A percentile compares a stretch with the other conserved stretches of the same genome.
Evolutionary conservation across 768 basidiomycete species (phyloP).

Genomic region (Xanthoconium purpureum): DNA sequence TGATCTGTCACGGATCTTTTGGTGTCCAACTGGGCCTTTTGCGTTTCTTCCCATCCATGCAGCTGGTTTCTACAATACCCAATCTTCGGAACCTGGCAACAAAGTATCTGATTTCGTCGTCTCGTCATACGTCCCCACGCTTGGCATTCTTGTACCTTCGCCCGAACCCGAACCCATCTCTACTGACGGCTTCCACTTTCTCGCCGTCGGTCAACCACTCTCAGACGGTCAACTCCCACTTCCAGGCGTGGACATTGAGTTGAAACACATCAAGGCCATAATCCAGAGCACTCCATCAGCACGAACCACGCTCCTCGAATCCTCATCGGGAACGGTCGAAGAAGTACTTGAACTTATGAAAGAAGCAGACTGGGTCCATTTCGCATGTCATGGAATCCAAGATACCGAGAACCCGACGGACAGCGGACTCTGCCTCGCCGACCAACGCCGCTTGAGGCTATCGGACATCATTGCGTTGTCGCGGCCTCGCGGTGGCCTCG

Average conservation of each 20-base stretch:
- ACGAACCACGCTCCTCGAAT: not conserved
- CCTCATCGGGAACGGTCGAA: not conserved
- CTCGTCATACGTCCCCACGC: not conserved
- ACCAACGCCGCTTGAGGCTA: not conserved
- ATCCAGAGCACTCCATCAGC: not conserved
- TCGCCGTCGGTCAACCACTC: not conserved
- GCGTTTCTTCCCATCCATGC: not conserved
- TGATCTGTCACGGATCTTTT: not conserved
- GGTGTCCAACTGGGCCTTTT: not conserved
- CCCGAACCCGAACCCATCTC: not conserved
- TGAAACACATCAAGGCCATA: not conserved
- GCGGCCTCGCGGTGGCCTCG: constrained; percentile 29
- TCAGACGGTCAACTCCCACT: not conserved
- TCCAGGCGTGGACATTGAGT: not conserved
- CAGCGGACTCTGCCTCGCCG: constrained; percentile 21
- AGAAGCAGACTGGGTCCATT: not conserved
- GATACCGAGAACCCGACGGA: constrained; percentile 10
- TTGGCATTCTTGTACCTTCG: not conserved
- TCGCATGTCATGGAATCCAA: not conserved
- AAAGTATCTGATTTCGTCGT: not conserved
- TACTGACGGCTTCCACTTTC: not conserved
- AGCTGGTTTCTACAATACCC: not conserved
- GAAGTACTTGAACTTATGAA: not conserved
- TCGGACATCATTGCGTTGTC: constrained; percentile 5
- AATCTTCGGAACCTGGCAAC: not conserved